These are phyloP conservation scores for Hypsizygus marmoreus DNA, from an alignment of 768 basidiomycete genomes.

Conservation along the genomic window DNA sequence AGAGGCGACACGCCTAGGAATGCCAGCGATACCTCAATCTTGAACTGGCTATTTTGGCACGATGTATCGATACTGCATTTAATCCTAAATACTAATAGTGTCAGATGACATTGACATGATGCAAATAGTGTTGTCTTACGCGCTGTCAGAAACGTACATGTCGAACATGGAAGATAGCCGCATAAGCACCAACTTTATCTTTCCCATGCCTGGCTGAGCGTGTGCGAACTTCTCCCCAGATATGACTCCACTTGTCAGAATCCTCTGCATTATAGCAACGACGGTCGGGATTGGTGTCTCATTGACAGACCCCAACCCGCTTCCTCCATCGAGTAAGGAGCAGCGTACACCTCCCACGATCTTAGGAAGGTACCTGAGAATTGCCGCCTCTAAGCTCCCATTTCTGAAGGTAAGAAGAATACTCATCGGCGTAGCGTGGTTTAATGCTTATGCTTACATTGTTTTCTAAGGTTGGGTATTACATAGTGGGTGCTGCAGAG, in stretches of 20 bases:
- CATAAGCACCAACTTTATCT: too few species aligned
- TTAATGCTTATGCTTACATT: not conserved
- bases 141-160: too few species aligned
- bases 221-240: too few species aligned
- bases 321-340: constrained; percentile 3
- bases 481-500: constrained; percentile 5
- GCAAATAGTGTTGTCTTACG: too few species aligned
- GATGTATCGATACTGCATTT: too few species aligned
- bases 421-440: too few species aligned
- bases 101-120: too few species aligned
- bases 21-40: constrained; percentile 11
- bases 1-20: not conserved
- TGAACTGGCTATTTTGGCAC: too few species aligned
- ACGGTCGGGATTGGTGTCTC: not conserved
- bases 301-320: constrained; percentile 6
- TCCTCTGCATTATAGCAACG: constrained; percentile 9
- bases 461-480: not conserved
- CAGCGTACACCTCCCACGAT: constrained; percentile 1
- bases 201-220: too few species aligned
- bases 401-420: constrained; percentile 4
- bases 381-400: not conserved
- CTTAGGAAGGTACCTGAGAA: constrained; percentile 3
- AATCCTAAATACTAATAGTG: too few species aligned
- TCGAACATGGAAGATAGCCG: too few species aligned
- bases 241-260: constrained; percentile 5